Percentiles rank a stretch among this genome's conserved stretches.
Conservation (phyloP, 768 basidiomycete genomes). For the Gautieria morchelliformis region DNA sequence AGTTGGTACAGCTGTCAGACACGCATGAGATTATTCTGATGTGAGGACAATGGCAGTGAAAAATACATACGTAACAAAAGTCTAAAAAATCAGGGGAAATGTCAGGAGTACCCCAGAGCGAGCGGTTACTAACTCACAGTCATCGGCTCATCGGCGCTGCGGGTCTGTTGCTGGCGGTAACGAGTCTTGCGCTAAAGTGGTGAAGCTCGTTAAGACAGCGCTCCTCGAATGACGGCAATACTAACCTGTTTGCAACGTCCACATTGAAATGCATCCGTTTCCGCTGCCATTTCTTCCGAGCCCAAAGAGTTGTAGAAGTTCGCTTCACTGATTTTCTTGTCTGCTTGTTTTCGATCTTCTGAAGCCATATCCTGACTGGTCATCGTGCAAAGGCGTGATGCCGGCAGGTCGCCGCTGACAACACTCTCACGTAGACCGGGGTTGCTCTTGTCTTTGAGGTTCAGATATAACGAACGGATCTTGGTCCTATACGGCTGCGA, state of each 20-base stretch:
- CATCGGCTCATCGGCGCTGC: constrained; percentile 98
- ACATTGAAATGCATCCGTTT: constrained; percentile 98
- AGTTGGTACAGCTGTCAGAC: constrained; percentile 47
- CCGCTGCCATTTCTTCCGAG: constrained; percentile 82
- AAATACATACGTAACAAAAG: constrained; percentile 72
- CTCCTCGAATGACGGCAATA: neutral
- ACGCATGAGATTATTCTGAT: neutral
- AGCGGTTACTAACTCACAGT: constrained; percentile 43
- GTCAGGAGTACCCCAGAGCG: no score
- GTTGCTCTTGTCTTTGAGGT: constrained; percentile 93
- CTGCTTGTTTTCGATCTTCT: constrained; percentile 78
- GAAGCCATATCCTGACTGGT: constrained; percentile 90
- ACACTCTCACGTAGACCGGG: constrained; percentile 77
- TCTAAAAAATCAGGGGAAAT: constrained; percentile 31
- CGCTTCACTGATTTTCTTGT: constrained; percentile 70
- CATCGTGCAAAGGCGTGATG: constrained; percentile 70
- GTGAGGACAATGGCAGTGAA: neutral
- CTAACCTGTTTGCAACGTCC: constrained; percentile 81
- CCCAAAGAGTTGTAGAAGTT: constrained; percentile 89
- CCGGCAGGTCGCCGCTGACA: constrained; percentile 68
- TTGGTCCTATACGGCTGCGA: constrained; percentile 55
- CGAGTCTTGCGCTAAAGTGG: constrained; percentile 62
- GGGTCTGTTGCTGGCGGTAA: constrained; percentile 93
- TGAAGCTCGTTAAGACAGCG: neutral
- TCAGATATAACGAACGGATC: constrained; percentile 82